Evolutionary conservation across 148 eudicot species (phyloP).

Genomic region (Arctostaphylos glauca): DNA sequence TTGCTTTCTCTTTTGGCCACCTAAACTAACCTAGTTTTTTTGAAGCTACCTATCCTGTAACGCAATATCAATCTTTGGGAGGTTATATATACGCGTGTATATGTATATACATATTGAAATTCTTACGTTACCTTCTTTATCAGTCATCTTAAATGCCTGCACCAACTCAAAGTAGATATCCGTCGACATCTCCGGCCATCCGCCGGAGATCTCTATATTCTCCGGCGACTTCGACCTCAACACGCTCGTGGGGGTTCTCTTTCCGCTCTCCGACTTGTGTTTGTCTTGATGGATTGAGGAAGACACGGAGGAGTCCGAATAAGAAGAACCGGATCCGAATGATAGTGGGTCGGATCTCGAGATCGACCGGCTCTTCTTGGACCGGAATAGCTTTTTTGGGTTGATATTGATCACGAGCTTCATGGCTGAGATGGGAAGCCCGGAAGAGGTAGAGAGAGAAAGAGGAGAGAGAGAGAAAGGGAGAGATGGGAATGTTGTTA

Average conservation of each 20-base stretch:
- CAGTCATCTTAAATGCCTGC: slow-evolving; percentile 54
- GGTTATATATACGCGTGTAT: too few relatives aligned
- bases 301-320: slow-evolving; percentile 1
- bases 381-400: slow-evolving; percentile 46
- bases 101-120: too few relatives aligned
- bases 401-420: slow-evolving; percentile 36
- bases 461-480: not conserved
- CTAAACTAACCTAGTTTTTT: too few relatives aligned
- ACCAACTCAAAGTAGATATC: slow-evolving; percentile 32
- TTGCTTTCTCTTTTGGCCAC: too few relatives aligned
- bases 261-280: not conserved
- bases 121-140: slow-evolving; percentile 28
- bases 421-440: slow-evolving; percentile 32
- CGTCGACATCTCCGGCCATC: slow-evolving; percentile 14
- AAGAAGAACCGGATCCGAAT: slow-evolving; percentile 26
- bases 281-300: not conserved
- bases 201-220: not conserved
- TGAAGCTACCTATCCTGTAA: too few relatives aligned
- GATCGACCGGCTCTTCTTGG: slow-evolving; percentile 46
- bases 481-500: not conserved
- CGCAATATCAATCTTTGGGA: too few relatives aligned
- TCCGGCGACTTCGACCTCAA: slow-evolving; percentile 16
- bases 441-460: not conserved
- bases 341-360: slow-evolving; percentile 48
- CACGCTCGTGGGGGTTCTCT: slow-evolving; percentile 35